Base-by-base conservation (phyloP, 106 monocot genomes). In the Alisma plantagoaquatica region DNA sequence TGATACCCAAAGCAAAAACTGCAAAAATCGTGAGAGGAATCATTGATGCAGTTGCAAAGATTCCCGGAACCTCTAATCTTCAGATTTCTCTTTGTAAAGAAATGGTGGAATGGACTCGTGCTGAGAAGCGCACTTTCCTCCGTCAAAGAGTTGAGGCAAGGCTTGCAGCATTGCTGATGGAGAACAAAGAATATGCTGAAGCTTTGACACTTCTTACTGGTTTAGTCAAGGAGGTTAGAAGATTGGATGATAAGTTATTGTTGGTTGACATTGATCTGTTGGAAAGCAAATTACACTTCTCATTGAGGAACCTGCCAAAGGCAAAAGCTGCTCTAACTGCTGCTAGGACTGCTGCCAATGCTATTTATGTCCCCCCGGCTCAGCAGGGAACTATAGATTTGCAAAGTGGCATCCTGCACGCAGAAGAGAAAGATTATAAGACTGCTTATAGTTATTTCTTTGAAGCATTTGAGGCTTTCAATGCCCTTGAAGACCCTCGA, bases 361-460 rank as follows among this genome's bases (percentile, higher is more conserved):
- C n/a, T n/a, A n/a, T n/a, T n/a, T n/a, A n/a, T n/a, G n/a, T n/a
- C n/a, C n/a, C n/a, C n/a, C n/a, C n/a, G n/a, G n/a, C n/a, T n/a
- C n/a, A n/a, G n/a, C n/a, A 83, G 22, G 90, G 89, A 16, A 69
- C 79, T 0, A 90, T 83, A 15, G 89, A 90, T 68, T 46, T 90
- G 38, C 89, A 90, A 56, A 83, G 83, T 22, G 89, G 89, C 1
- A 90, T 90, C 51, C 77, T 90, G 29, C 89, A 90, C 49, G 89
- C 89, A 0, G 89, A 90, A 44, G 89, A 83, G 58, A 90, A 90
- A 33, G 90, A 91, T 48, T 84, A 91, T 46, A 91, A 91, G 57
- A 91, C 80, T 19, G 83, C 84, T 0, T 91, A 91, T 69, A 91
- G 84, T 58, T 91, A 84, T 45, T 91, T 91, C 66, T 84, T 91